Conservation (phyloP, 23 red algal genomes). For the Gracilariopsis chorda region DNA sequence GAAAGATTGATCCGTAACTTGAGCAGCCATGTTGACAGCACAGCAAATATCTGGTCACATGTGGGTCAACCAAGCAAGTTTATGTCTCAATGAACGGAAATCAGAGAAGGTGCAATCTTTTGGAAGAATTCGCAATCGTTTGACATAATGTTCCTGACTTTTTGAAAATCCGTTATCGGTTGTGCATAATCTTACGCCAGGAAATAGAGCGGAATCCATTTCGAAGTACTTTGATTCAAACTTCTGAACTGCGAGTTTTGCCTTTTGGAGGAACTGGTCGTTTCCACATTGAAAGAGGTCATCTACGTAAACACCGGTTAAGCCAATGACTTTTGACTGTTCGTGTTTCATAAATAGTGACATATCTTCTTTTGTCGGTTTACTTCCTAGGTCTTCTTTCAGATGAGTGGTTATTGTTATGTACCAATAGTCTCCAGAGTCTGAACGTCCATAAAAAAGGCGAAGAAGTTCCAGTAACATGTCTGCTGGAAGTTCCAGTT, state of each 20-base stretch:
- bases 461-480: neutral
- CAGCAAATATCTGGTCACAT: neutral
- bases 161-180: neutral
- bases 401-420: neutral
- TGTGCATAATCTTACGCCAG: neutral
- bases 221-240: neutral
- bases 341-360: neutral
- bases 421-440: neutral
- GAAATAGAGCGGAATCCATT: neutral
- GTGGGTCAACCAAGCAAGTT: neutral
- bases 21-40: neutral
- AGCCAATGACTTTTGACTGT: neutral
- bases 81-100: neutral
- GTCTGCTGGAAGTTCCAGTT: too few species aligned
- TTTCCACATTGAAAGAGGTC: neutral
- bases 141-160: neutral
- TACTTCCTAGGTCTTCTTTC: neutral
- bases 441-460: neutral
- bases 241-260: neutral
- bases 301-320: neutral
- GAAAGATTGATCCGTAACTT: neutral
- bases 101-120: neutral
- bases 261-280: neutral
- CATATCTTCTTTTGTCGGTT: neutral
- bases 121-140: neutral